Percentiles rank a stretch among this genome's conserved stretches.
phyloP scores from a whole-genome alignment of 768 basidiomycete species.

The Boletus vinaceobasis region DNA sequence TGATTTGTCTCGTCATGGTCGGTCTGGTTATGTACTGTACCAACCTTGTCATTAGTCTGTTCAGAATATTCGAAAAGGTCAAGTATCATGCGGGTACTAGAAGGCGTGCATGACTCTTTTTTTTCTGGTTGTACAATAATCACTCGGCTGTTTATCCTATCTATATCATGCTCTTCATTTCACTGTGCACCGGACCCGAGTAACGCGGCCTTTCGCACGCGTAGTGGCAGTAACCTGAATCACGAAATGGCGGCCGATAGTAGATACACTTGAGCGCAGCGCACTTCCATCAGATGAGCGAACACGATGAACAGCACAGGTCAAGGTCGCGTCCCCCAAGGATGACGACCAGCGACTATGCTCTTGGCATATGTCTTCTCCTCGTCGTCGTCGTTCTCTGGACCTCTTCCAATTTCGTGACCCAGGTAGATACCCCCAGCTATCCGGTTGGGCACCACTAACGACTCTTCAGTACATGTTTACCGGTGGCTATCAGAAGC shows the following conservation, averaged over 20 bases:
- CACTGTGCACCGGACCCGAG: background rate
- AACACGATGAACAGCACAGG: conserved; percentile 11
- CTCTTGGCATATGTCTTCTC: conserved; percentile 64
- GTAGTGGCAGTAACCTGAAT: too few relatives aligned
- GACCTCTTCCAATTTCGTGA: conserved; percentile 87
- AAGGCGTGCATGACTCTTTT: conserved; percentile 15
- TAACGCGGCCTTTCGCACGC: conserved; percentile 9
- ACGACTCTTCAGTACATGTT: conserved; percentile 42
- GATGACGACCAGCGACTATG: conserved; percentile 35
- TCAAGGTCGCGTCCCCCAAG: conserved; percentile 8
- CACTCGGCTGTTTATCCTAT: background rate
- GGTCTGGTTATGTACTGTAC: conserved; percentile 78
- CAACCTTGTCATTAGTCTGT: conserved; percentile 81
- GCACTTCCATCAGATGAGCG: conserved; percentile 16
- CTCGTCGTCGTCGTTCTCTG: conserved; percentile 79
- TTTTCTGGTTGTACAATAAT: background rate
- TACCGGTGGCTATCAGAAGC: conserved; percentile 78
- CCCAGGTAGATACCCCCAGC: conserved; percentile 49
- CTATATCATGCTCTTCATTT: background rate
- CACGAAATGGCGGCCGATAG: background rate
- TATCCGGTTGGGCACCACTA: background rate
- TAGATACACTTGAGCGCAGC: background rate
- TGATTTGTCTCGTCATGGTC: conserved; percentile 76
- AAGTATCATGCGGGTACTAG: conserved; percentile 58
- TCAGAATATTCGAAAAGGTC: conserved; percentile 86